Conservation (phyloP, 352 stramenopile genomes). For the Phytophthora fragariae region DNA sequence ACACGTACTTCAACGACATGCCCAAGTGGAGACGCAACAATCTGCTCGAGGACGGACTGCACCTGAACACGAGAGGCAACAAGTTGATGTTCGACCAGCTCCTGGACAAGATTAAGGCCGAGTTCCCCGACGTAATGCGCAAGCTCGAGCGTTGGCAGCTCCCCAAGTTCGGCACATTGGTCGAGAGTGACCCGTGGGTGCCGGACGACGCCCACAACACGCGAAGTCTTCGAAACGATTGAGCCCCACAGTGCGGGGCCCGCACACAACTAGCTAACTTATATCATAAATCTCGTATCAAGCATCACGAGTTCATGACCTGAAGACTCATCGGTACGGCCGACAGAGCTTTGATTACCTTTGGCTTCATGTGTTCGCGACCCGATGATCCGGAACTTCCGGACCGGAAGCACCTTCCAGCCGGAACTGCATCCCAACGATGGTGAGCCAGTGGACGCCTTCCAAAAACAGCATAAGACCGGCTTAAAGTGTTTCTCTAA, state of each 20-base stretch:
- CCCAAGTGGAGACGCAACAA: slow-evolving; percentile 46
- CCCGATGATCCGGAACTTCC: neutral
- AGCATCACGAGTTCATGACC: neutral
- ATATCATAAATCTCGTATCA: slow-evolving; percentile 13
- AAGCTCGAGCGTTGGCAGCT: slow-evolving; percentile 32
- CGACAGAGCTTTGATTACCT: neutral
- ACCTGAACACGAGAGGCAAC: slow-evolving; percentile 63
- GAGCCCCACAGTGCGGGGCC: neutral
- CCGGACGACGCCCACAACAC: slow-evolving; percentile 23
- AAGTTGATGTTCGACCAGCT: slow-evolving; percentile 55
- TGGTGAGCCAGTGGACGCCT: slow-evolving; percentile 27
- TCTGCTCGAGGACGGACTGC: slow-evolving; percentile 58
- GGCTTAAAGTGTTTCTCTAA: too few relatives aligned
- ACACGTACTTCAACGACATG: slow-evolving; percentile 60
- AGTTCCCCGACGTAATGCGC: slow-evolving; percentile 36
- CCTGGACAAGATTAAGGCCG: slow-evolving; percentile 39
- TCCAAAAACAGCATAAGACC: too few relatives aligned
- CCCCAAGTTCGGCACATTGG: slow-evolving; percentile 25
- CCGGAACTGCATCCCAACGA: slow-evolving; percentile 6
- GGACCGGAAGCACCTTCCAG: slow-evolving; percentile 1
- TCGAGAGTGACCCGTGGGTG: slow-evolving; percentile 31
- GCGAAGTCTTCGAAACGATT: slow-evolving; percentile 24
- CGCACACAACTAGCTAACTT: slow-evolving; percentile 29
- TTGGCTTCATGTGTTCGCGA: slow-evolving; percentile 7
- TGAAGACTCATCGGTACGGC: neutral